A percentile compares a stretch with the other conserved stretches of the same genome.
These are phyloP conservation scores for Solanum lycopersicoides DNA, from an alignment of 257 asterid species.

Conservation along the genomic window DNA sequence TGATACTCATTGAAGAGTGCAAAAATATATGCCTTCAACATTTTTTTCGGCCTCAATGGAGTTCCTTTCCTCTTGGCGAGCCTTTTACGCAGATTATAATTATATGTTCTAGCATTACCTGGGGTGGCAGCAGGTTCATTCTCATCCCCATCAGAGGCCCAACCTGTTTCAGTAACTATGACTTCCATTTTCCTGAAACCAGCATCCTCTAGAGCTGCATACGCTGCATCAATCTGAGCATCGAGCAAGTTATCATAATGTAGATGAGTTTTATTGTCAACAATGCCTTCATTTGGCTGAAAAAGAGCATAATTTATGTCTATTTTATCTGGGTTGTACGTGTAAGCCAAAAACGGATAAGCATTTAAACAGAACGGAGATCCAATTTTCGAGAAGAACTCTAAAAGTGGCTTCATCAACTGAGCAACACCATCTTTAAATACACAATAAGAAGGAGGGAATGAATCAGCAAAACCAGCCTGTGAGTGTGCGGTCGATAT, in stretches of 20 bases:
- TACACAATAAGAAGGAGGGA: constrained; percentile 84
- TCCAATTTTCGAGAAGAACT: constrained; percentile 53
- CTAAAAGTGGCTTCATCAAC: constrained; percentile 85
- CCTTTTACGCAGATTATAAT: constrained; percentile 76
- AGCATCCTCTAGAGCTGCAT: constrained; percentile 76
- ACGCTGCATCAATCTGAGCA: constrained; percentile 95
- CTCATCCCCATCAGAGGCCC: constrained; percentile 94
- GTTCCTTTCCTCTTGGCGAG: constrained; percentile 88
- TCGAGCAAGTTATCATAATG: constrained; percentile 92
- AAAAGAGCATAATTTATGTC: constrained; percentile 90
- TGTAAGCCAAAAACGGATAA: constrained; percentile 86
- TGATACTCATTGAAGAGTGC: constrained; percentile 81
- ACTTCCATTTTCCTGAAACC: constrained; percentile 79
- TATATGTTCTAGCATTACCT: constrained; percentile 66
- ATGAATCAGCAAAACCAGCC: constrained; percentile 63
- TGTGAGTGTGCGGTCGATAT: constrained; percentile 77
- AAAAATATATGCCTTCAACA: constrained; percentile 75
- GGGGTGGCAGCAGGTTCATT: constrained; percentile 76
- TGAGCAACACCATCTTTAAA: constrained; percentile 57
- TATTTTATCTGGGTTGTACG: constrained; percentile 44
- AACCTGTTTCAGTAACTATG: constrained; percentile 89
- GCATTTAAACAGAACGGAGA: constrained; percentile 94
- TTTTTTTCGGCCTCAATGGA: constrained; percentile 69
- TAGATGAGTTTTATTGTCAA: constrained; percentile 51
- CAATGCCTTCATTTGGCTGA: constrained; percentile 51